Conservation (phyloP, 768 basidiomycete genomes). For the Polyporus arcularius region DNA sequence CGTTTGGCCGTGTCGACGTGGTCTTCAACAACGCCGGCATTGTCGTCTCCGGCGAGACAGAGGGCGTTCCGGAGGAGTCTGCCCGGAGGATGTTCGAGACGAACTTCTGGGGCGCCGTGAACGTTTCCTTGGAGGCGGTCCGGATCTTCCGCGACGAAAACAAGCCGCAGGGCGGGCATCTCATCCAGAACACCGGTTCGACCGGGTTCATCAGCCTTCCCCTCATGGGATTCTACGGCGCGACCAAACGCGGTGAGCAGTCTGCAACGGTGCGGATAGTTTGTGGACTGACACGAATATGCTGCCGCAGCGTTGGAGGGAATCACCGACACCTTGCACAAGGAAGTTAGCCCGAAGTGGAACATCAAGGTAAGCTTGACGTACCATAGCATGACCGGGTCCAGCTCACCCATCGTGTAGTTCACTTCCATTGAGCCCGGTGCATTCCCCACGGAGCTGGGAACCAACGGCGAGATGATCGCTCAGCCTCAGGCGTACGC, state of each 20-base stretch:
- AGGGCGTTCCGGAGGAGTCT: slow-evolving; percentile 33
- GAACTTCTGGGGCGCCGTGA: slow-evolving; percentile 28
- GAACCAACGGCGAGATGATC: neutral
- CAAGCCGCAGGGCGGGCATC: slow-evolving; percentile 29
- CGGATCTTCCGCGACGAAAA: slow-evolving; percentile 33
- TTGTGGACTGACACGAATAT: too few relatives aligned
- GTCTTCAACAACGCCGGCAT: slow-evolving; percentile 47
- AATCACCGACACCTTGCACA: slow-evolving; percentile 37
- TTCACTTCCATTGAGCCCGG: slow-evolving; percentile 20
- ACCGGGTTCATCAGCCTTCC: slow-evolving; percentile 28
- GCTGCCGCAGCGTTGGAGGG: slow-evolving; percentile 29
- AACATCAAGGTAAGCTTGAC: slow-evolving; percentile 43
- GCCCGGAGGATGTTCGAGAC: slow-evolving; percentile 42
- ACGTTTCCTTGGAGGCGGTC: slow-evolving; percentile 25
- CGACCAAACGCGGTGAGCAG: slow-evolving; percentile 20
- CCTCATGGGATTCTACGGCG: slow-evolving; percentile 26
- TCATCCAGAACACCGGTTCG: slow-evolving; percentile 41
- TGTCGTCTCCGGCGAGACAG: slow-evolving; percentile 37
- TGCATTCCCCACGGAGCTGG: slow-evolving; percentile 17
- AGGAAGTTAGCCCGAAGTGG: slow-evolving; percentile 47
- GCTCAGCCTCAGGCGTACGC: slow-evolving; percentile 20
- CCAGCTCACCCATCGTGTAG: neutral
- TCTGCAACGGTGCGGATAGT: too few relatives aligned
- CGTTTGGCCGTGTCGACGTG: slow-evolving; percentile 46
- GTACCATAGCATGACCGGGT: too few relatives aligned